Evolutionary conservation across 192 early-diverging fungal species (phyloP), one percentile per base, ranked within the genome.

Genomic region (Coemansia sp.): DNA sequence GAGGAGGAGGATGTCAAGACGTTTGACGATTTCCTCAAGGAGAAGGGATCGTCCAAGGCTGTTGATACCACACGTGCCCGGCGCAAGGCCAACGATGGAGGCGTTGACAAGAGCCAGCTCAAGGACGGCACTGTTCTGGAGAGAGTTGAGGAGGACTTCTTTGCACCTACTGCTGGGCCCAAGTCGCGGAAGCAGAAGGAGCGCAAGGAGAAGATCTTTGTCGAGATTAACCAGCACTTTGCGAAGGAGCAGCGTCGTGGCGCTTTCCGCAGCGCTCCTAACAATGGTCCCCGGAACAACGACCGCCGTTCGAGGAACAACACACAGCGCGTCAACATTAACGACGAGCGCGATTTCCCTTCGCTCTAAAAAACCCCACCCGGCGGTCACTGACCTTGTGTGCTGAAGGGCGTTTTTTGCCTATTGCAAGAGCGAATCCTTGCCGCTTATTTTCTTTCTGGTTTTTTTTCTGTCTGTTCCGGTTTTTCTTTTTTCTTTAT

Each of bases 31-130:
- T 98, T 90, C 86, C 72, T 90, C 42, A 89, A 91, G 46, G 90
- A 91, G 73, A 85, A 84, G 83, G 88, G 87, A 46, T 73, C 77
- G 66, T 26, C 26, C 26, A 69, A 76, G 55, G 55, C 86, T 22
- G 80, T 88, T 58, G 83, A 88, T 41, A 69, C 85, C 61, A 85
- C 86, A 48, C 87, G 86, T 11, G 72, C 82, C 22, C 76, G 88
- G 43, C 89, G 96, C 71, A 88, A 91, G 77, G 88, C 95, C 73
- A 97, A 97, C 84, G 93, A 96, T 73, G 94, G 90, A 52, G 94
- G 90, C 52, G 86, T 87, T 37, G 94, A 95, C 68, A 87, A 93
- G 51, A 74, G 81, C 65, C 86, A 94, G 81, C 93, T 92, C 87
- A 94, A 94, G 89, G 85, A 85, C 64, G 77, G 86, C 60, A 88